phyloP scores from a whole-genome alignment of 306 rosid species.

The Rubus parviflorus region DNA sequence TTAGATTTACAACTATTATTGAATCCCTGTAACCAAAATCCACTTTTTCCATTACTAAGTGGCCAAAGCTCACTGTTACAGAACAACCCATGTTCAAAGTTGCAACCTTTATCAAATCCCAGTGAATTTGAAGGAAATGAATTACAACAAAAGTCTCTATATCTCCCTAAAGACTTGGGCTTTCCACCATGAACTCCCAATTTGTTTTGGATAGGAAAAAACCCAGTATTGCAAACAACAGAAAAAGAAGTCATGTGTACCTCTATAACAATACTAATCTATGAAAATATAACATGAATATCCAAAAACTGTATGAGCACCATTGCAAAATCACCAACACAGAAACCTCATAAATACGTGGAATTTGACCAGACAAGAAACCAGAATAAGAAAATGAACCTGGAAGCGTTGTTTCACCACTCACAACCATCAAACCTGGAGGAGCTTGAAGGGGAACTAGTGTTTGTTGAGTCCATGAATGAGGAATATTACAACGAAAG shows the following conservation, averaged over 20 bases:
- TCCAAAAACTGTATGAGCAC: conserved; percentile 22
- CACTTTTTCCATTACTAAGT: conserved; percentile 27
- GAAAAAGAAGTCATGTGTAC: conserved; percentile 68
- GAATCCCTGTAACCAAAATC: conserved; percentile 39
- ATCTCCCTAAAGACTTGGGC: conserved; percentile 44
- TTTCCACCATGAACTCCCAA: conserved; percentile 34
- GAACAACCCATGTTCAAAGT: conserved; percentile 38
- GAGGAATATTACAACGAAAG: background rate
- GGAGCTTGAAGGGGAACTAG: background rate
- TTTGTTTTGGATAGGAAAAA: conserved; percentile 27
- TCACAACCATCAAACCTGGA: background rate
- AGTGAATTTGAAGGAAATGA: conserved; percentile 39
- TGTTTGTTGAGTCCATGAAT: conserved; percentile 4
- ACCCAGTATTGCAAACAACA: conserved; percentile 52
- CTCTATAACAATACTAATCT: conserved; percentile 18
- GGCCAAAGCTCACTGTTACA: conserved; percentile 35
- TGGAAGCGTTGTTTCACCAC: background rate
- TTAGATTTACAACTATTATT: conserved; percentile 41
- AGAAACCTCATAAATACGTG: background rate
- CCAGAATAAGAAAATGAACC: conserved; percentile 1
- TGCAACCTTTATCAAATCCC: conserved; percentile 34
- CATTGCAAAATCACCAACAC: conserved; percentile 12
- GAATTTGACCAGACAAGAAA: background rate
- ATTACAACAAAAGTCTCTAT: conserved; percentile 37
- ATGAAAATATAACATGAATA: conserved; percentile 23